Base-by-base conservation (phyloP, 768 basidiomycete species). In the Leccinum subgranulosum region DNA sequence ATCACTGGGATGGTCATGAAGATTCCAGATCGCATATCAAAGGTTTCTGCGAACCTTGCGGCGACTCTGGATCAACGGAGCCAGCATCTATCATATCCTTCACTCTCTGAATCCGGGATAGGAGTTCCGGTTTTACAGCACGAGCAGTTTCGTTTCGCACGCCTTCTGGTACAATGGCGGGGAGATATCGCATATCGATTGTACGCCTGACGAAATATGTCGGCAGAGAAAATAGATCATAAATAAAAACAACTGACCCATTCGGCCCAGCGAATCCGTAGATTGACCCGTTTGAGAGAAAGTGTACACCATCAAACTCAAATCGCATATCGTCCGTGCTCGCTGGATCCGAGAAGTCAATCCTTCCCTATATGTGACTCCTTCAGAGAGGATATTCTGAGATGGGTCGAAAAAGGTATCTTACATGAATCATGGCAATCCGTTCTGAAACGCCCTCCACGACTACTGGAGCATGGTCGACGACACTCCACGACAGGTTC, bases 221-320 rank as follows among this genome's bases (percentile, higher is more conserved):
- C 19, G 57, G 51, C 23, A 41, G 14, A 11, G 10, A 36, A 48
- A 6, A 43, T 50, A 6, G 19, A 28, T 3, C 17, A 9, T 15
- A 21, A n/a, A 50, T 14, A 39, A 58, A 51, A 23, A 29, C 1
- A 28, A 63, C 79, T 60, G 60, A 91, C 90, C 84, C 85, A 17
- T 69, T 65, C 4, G 85, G 81, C 61, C 84, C 81, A 17, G 86
- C 88, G 51, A 90, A 78, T 2, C 88, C 91, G 64, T 85, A 90
- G n/a, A 94, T 80, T 0, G 88, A 81, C 0, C 91, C 91, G 55
- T 88, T 87, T 25, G 78, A 69, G 11, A 88, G 63, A 66, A 91
- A 86, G 69, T 92, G 90, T 23, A 92, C 76, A 1, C 88, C 91
- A 66, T 88, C 86, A 60, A 93, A 85, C 58, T 92, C 87, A 2